Evolutionary conservation across 208 protist species (phyloP).

Genomic region (Crithidia expoeki): DNA sequence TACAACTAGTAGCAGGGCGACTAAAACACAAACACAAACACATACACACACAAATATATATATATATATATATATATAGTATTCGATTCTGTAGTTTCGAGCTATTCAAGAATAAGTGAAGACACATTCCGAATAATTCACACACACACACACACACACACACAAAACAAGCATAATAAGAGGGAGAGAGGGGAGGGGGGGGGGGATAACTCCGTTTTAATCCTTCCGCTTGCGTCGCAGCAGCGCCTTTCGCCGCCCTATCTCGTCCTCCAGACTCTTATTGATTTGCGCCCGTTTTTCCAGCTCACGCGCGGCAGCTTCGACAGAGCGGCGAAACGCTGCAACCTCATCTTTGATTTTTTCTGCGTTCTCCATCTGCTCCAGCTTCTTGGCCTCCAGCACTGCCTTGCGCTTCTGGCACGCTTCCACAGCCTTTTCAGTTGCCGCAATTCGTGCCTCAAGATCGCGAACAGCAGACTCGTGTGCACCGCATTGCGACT

Average conservation of each 20-base stretch:
- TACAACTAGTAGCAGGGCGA: background rate
- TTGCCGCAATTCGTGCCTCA: constrained; percentile 22
- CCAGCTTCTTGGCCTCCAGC: constrained; percentile 51
- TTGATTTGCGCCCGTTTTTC: constrained; percentile 41
- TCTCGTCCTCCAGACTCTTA: constrained; percentile 43
- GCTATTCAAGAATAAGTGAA: too few relatives aligned
- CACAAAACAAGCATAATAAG: background rate
- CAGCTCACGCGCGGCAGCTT: constrained; percentile 37
- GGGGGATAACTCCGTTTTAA: background rate
- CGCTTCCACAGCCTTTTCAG: constrained; percentile 29
- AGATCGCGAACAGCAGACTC: constrained; percentile 10
- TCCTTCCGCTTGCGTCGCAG: constrained; percentile 23
- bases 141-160: background rate
- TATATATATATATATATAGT: too few relatives aligned
- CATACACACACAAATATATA: too few relatives aligned
- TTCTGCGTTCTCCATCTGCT: constrained; percentile 71
- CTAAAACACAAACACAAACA: constrained; percentile 4
- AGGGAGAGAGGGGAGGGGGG: background rate
- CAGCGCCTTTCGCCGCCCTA: constrained; percentile 25
- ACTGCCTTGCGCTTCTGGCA: constrained; percentile 29
- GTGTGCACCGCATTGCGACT: constrained; percentile 11
- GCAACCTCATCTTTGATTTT: constrained; percentile 52
- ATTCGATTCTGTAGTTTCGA: too few relatives aligned
- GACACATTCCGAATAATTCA: too few relatives aligned
- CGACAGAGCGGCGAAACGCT: constrained; percentile 30